Conservation (phyloP, 2,329 filamentous ascomycete genomes). For the Colletotrichum tabaci region DNA sequence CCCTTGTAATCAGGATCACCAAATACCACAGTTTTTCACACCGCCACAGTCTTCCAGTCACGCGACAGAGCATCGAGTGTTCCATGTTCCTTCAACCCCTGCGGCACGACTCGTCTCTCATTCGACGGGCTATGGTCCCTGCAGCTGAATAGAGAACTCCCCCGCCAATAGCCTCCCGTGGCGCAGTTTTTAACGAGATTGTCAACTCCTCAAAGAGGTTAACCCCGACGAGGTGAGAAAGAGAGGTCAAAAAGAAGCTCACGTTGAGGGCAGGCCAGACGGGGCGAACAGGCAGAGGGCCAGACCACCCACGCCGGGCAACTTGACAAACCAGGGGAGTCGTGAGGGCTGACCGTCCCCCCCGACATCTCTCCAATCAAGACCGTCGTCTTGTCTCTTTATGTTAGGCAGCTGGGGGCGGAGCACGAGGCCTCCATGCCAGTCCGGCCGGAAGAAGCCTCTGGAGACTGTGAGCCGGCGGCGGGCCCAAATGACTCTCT, state of each 20-base stretch:
- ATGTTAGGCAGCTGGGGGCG: slow-evolving; percentile 14
- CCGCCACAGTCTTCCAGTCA: background rate
- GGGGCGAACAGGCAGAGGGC: background rate
- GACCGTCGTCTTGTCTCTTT: background rate
- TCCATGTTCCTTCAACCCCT: background rate
- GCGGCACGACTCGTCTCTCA: background rate
- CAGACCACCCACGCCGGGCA: slow-evolving; percentile 10
- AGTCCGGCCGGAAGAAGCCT: background rate
- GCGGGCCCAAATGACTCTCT: background rate
- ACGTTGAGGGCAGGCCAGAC: background rate
- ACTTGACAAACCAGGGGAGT: background rate
- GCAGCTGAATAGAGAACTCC: background rate
- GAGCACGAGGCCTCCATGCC: slow-evolving; percentile 26
- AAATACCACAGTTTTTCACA: too few relatives aligned
- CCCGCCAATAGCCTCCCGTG: slow-evolving; percentile 8
- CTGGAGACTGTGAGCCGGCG: background rate
- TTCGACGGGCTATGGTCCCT: slow-evolving; percentile 9
- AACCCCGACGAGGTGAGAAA: background rate
- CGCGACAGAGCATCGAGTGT: background rate
- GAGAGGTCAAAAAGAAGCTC: background rate
- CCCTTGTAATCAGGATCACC: background rate
- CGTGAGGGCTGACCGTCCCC: background rate
- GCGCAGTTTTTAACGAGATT: slow-evolving; percentile 21
- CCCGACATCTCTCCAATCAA: slow-evolving; percentile 5
- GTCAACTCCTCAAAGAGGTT: background rate